Conservation (phyloP, 305 asterid species). For the Fraxinus greggii region DNA sequence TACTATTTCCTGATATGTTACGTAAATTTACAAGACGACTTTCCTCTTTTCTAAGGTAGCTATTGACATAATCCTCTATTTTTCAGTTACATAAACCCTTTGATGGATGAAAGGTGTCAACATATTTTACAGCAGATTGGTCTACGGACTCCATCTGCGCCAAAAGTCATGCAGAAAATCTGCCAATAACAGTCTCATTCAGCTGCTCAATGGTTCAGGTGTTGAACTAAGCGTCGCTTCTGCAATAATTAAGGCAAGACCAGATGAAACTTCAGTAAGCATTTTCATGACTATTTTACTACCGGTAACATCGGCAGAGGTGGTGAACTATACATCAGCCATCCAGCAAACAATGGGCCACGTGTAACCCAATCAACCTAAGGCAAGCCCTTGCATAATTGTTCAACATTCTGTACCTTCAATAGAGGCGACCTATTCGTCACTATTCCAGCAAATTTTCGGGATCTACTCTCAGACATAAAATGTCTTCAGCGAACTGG, state of each 20-base stretch:
- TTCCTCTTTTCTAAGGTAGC: background rate
- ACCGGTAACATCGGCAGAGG: background rate
- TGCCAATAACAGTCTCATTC: background rate
- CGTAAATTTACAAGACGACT: background rate
- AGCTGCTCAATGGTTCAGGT: background rate
- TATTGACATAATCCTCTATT: background rate
- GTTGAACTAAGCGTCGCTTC: background rate
- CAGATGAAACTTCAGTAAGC: background rate
- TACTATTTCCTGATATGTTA: background rate
- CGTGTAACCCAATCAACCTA: background rate
- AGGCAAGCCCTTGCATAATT: background rate
- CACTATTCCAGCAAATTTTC: no score
- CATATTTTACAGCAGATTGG: background rate
- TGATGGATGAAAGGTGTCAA: slow-evolving; percentile 23
- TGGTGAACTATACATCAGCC: background rate
- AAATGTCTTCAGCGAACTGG: no score
- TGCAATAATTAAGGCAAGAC: background rate
- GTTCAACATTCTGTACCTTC: no score
- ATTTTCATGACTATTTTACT: background rate
- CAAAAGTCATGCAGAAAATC: background rate
- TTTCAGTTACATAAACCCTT: slow-evolving; percentile 25
- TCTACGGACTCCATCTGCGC: slow-evolving; percentile 2
- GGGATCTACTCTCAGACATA: no score
- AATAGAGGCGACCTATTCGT: no score
- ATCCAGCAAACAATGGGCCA: background rate